Percentiles rank a stretch among this genome's conserved stretches.
These are phyloP conservation scores for Ceratocystis alfenasii DNA, from an alignment of 2,329 filamentous ascomycete species.

Conservation along the genomic window DNA sequence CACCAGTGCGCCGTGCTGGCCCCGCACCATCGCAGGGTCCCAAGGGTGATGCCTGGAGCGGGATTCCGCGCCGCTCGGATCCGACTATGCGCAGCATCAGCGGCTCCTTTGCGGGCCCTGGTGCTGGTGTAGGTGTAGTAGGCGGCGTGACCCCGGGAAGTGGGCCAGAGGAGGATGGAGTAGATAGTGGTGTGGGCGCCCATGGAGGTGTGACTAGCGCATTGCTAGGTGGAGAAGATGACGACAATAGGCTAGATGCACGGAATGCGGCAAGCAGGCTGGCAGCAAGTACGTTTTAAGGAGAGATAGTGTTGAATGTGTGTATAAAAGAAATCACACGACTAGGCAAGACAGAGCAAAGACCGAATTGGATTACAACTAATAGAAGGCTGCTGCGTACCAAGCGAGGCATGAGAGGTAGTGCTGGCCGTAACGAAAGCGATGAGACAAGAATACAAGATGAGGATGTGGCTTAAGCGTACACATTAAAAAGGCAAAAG, in stretches of 20 bases:
- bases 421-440: neutral
- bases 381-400: neutral
- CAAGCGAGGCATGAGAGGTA: neutral
- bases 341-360: neutral
- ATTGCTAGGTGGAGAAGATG: conserved; percentile 62
- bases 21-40: conserved; percentile 84
- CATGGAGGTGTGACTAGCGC: conserved; percentile 34
- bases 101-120: conserved; percentile 47
- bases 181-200: conserved; percentile 26
- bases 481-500: neutral
- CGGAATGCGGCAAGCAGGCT: conserved; percentile 88
- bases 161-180: conserved; percentile 20
- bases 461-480: too few species aligned
- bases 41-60: conserved; percentile 97
- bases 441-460: neutral
- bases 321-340: neutral
- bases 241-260: conserved; percentile 89
- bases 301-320: neutral
- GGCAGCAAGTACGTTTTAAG: conserved; percentile 82
- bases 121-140: conserved; percentile 32
- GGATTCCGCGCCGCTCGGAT: conserved; percentile 72
- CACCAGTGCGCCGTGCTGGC: conserved; percentile 58
- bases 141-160: conserved; percentile 18
- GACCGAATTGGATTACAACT: neutral
- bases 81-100: conserved; percentile 65